phyloP scores from a whole-genome alignment of 176 grass and related monocot species.

The Oryza nivara region DNA sequence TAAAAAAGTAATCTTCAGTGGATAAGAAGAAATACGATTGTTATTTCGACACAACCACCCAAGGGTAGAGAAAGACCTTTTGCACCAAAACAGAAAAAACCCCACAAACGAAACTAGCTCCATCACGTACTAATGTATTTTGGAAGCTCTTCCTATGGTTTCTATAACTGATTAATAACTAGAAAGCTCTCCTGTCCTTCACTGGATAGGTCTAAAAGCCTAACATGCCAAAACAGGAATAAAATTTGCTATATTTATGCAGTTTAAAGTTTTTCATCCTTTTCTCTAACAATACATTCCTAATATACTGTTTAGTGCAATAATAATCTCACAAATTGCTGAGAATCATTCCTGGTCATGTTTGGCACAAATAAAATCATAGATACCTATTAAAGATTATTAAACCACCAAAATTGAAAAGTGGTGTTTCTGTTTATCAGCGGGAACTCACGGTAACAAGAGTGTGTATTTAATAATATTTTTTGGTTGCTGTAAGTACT shows the following conservation, averaged over 20 bases:
- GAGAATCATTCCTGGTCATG: not conserved
- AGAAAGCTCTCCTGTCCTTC: not conserved
- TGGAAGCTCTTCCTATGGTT: not conserved
- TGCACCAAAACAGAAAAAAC: not conserved
- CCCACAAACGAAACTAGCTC: not conserved
- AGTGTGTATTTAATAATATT: conserved; percentile 14
- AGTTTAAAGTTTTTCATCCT: conserved; percentile 28
- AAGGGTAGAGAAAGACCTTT: not conserved
- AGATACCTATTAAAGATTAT: not conserved
- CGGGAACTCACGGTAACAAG: not conserved
- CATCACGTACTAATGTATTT: not conserved
- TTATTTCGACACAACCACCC: not conserved
- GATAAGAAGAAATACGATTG: not conserved
- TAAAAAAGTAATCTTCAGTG: not conserved
- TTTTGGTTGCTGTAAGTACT: conserved; percentile 8
- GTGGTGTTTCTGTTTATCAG: not conserved
- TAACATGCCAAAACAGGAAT: not conserved
- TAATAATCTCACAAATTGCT: not conserved
- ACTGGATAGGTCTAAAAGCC: not conserved
- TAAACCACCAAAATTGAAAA: not conserved
- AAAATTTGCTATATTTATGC: not conserved
- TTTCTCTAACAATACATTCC: conserved; percentile 7
- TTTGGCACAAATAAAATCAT: not conserved
- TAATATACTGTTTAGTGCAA: conserved; percentile 16
- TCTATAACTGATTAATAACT: not conserved